Base-by-base conservation (phyloP, 163 green algal genomes). In the Picocystis sp. region DNA sequence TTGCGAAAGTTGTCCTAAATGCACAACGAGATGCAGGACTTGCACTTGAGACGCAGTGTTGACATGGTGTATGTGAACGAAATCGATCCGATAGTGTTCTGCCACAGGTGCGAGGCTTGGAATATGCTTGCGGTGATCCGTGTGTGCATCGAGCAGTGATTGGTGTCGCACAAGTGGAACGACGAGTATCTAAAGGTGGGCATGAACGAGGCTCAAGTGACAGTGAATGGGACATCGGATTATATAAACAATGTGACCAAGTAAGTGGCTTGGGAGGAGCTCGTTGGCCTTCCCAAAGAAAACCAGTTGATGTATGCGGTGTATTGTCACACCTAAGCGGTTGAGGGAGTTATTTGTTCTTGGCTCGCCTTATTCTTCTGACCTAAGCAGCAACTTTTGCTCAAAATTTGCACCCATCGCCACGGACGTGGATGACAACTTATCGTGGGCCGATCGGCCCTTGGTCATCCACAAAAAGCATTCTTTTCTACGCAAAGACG, bases 401-500 rank as follows among this genome's bases (percentile, higher is more conserved):
- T 9, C 43, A 38, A 42, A 76, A 55, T 67, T 58, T 34, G 15
- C 11, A 2, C 55, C 45, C 29, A 65, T 87, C 21, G n/a, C 65
- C 22, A 13, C 12, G 1, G 77, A 87, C 48, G 51, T 83, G 0
- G 56, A 71, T 15, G 17, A 25, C 1, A 24, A 64, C 1, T 45
- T 87, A 11, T 22, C 45, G 22, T 91, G 80, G 80, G 77, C 75
- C 1, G 59, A 71, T 15, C 45, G 73, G 75, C 71, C 2, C 82
- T 89, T 58, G 74, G 72, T 9, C 44, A 9, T 12, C 21, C 44
- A 9, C 79, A 78, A 3, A 79, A 94, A 34, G 84, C 84, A 0
- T 59, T 74, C 93, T 93, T 47, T 22, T 94, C 6, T 94, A 81
- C 84, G 78, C 92, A 2, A 84, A 84, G 74, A 81, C 52, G 62